A percentile compares a stretch with the other conserved stretches of the same genome.
Evolutionary conservation across 371 early-diverging fungal species (phyloP).

Genomic region (Rhizomucor pusillus): DNA sequence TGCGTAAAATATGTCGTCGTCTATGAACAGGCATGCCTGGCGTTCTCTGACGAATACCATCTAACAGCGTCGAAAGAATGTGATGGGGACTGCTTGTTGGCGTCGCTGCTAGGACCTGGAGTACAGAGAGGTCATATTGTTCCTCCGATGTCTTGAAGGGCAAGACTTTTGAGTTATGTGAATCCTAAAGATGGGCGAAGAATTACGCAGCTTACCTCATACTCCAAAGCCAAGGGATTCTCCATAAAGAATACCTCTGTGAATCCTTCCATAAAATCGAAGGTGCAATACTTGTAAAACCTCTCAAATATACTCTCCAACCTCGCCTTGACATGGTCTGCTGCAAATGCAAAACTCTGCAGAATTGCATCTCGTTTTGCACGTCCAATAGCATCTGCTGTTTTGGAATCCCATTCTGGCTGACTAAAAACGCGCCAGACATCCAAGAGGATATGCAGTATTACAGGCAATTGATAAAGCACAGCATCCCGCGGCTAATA

Average conservation of each 20-base stretch:
- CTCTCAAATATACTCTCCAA: conserved; percentile 56
- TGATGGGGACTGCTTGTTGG: conserved; percentile 57
- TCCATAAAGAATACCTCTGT: conserved; percentile 61
- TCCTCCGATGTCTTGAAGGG: conserved; percentile 14
- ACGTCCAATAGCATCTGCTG: conserved; percentile 21
- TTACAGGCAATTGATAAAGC: conserved; percentile 52
- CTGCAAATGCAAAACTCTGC: conserved; percentile 40
- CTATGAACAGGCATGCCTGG: conserved; percentile 43
- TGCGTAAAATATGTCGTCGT: conserved; percentile 36
- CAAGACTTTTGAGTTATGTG: no score
- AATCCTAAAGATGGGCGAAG: no score
- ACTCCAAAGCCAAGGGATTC: conserved; percentile 50
- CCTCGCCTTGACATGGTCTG: conserved; percentile 50
- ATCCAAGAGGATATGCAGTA: conserved; percentile 50
- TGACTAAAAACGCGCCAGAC: conserved; percentile 52
- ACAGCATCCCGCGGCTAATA: conserved; percentile 49
- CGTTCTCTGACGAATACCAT: conserved; percentile 55
- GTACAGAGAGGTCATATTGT: conserved; percentile 31
- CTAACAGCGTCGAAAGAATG: conserved; percentile 50
- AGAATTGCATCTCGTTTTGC: conserved; percentile 43
- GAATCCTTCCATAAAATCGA: conserved; percentile 63
- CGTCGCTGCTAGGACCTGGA: conserved; percentile 50
- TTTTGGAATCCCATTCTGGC: conserved; percentile 24
- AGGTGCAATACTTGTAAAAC: conserved; percentile 53
- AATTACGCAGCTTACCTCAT: conserved; percentile 30